A percentile compares a stretch with the other conserved stretches of the same genome.
Evolutionary conservation across 805 yeast species (phyloP).

Genomic region (Candida nanaspora): DNA sequence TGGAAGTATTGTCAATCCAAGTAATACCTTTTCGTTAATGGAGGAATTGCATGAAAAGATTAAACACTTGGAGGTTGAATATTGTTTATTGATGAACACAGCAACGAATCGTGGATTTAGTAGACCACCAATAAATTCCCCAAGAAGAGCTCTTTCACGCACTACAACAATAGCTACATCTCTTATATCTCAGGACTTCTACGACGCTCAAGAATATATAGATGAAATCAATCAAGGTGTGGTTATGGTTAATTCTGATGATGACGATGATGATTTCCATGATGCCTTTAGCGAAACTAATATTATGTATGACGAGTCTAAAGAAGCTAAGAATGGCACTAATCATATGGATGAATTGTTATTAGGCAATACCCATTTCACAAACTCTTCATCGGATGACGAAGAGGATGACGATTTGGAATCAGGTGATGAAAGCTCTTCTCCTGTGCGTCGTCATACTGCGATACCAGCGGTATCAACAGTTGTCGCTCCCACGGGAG

Average conservation of each 20-base stretch:
- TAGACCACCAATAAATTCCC: constrained; percentile 14
- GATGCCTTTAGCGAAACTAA: neutral
- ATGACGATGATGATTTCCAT: constrained; percentile 12
- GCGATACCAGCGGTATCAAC: neutral
- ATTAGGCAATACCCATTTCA: neutral
- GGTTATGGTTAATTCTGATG: constrained; percentile 37
- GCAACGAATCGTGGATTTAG: constrained; percentile 16
- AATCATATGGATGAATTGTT: neutral
- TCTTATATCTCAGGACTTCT: constrained; percentile 45
- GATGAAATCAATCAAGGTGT: constrained; percentile 45
- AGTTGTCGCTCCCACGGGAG: neutral
- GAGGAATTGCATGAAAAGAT: constrained; percentile 10
- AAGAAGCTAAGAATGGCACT: neutral
- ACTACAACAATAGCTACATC: constrained; percentile 23
- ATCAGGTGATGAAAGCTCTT: neutral
- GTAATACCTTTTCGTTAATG: constrained; percentile 2
- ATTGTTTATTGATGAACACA: constrained; percentile 12
- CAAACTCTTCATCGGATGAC: constrained; percentile 8
- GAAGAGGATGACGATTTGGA: constrained; percentile 2
- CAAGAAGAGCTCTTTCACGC: constrained; percentile 18
- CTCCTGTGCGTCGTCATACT: neutral
- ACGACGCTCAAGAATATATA: constrained; percentile 64
- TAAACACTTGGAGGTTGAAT: constrained; percentile 18
- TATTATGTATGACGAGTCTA: neutral
- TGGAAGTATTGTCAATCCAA: neutral